These are phyloP conservation scores for Naganishia onofrii DNA, from an alignment of 768 basidiomycete genomes.

Conservation along the genomic window DNA sequence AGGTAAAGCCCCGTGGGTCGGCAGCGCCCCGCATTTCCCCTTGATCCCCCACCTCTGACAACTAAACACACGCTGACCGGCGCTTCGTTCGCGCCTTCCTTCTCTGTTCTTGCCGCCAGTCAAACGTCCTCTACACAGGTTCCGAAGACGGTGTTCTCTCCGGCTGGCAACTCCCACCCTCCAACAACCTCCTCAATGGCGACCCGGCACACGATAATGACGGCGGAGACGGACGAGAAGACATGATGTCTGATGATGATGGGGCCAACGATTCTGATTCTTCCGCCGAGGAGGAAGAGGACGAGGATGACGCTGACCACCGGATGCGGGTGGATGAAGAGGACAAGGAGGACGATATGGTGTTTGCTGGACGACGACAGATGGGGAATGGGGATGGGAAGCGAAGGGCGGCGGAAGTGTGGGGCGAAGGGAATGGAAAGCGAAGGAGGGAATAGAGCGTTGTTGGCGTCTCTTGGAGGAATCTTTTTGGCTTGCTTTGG, in stretches of 20 bases:
- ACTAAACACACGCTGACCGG: too few species aligned
- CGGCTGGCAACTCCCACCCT: slow-evolving; percentile 44
- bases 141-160: slow-evolving; percentile 50
- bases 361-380: slow-evolving; percentile 13
- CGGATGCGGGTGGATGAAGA: slow-evolving; percentile 43
- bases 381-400: slow-evolving; percentile 8
- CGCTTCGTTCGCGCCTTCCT: too few species aligned
- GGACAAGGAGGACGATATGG: slow-evolving; percentile 34
- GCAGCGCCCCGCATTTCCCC: too few species aligned
- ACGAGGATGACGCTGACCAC: slow-evolving; percentile 26
- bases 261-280: slow-evolving; percentile 33
- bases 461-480: too few species aligned
- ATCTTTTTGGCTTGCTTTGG: too few species aligned
- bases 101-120: background rate
- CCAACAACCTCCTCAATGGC: slow-evolving; percentile 34
- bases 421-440: slow-evolving; percentile 27
- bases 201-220: slow-evolving; percentile 46
- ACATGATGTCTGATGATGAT: slow-evolving; percentile 25
- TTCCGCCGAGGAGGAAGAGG: slow-evolving; percentile 25
- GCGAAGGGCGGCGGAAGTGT: slow-evolving; percentile 30
- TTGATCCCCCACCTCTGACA: background rate
- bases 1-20: too few species aligned
- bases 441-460: slow-evolving; percentile 29
- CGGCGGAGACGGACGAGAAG: slow-evolving; percentile 34
- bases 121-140: slow-evolving; percentile 49